These are phyloP conservation scores for Mollisiaceae sp. DNA, from an alignment of 2,329 filamentous ascomycete genomes.

Conservation along the genomic window DNA sequence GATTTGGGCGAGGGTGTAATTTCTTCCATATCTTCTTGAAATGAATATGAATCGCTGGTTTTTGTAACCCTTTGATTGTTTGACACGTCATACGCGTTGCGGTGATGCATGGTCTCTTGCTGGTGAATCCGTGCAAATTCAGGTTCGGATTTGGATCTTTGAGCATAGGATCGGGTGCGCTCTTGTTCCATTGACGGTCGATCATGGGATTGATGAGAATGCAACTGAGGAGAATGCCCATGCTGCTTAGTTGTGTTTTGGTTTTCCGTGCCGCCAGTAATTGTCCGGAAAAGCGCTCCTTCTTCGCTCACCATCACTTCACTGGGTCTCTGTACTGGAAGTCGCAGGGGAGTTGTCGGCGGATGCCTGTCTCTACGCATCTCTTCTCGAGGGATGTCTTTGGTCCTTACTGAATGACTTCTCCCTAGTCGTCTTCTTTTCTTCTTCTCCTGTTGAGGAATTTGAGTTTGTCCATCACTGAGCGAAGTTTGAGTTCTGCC, in stretches of 20 bases:
- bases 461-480: not conserved
- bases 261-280: not conserved
- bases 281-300: not conserved
- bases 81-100: not conserved
- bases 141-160: not conserved
- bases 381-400: not conserved
- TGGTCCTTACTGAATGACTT: not conserved
- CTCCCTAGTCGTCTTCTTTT: constrained; percentile 2
- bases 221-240: not conserved
- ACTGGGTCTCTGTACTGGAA: not conserved
- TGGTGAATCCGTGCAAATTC: not conserved
- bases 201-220: not conserved
- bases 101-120: constrained; percentile 3
- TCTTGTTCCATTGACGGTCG: not conserved
- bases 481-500: not conserved
- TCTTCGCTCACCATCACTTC: not conserved
- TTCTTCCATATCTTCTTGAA: not conserved
- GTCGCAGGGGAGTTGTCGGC: not conserved
- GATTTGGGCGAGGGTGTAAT: not conserved
- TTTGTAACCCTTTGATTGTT: not conserved
- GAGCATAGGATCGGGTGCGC: not conserved
- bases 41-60: not conserved
- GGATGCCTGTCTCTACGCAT: not conserved
- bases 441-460: not conserved
- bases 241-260: too few relatives aligned